These are phyloP conservation scores for Candida dendrica DNA, from an alignment of 805 yeast genomes.

Conservation along the genomic window DNA sequence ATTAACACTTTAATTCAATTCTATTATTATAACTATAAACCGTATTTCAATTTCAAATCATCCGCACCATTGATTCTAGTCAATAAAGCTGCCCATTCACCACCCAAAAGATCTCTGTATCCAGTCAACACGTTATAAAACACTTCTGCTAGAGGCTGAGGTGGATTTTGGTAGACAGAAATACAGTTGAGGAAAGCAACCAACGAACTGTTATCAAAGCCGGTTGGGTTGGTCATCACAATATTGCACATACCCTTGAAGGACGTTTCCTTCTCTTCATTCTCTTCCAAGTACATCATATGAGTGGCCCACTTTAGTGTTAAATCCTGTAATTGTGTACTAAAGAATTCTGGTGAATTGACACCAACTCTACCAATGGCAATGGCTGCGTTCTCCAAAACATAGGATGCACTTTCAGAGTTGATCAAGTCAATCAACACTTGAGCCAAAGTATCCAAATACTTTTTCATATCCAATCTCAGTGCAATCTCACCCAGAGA, in stretches of 20 bases:
- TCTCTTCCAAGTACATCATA: conserved; percentile 61
- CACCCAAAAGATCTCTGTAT: conserved; percentile 42
- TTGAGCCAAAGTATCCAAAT: conserved; percentile 44
- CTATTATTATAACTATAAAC: conserved; percentile 3
- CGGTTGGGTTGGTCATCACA: conserved; percentile 60
- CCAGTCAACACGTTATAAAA: conserved; percentile 39
- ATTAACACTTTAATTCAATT: no score
- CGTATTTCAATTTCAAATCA: conserved; percentile 9
- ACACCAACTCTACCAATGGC: conserved; percentile 83
- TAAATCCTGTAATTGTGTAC: conserved; percentile 51
- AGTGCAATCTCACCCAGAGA: conserved; percentile 81
- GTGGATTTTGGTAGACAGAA: conserved; percentile 46
- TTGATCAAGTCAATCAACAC: conserved; percentile 55
- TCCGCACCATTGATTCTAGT: conserved; percentile 12
- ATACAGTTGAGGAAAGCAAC: conserved; percentile 52
- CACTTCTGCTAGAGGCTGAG: conserved; percentile 33
- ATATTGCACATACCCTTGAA: conserved; percentile 77
- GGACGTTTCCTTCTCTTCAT: conserved; percentile 84
- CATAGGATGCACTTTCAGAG: conserved; percentile 51
- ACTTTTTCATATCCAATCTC: conserved; percentile 46
- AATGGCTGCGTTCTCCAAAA: conserved; percentile 82
- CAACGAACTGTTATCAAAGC: conserved; percentile 44
- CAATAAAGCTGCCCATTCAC: conserved; percentile 21
- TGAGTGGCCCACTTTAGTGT: conserved; percentile 64
- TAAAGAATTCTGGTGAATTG: conserved; percentile 48